phyloP scores from a whole-genome alignment of 192 early-diverging fungal genomes.

The Pilaira anomala region DNA sequence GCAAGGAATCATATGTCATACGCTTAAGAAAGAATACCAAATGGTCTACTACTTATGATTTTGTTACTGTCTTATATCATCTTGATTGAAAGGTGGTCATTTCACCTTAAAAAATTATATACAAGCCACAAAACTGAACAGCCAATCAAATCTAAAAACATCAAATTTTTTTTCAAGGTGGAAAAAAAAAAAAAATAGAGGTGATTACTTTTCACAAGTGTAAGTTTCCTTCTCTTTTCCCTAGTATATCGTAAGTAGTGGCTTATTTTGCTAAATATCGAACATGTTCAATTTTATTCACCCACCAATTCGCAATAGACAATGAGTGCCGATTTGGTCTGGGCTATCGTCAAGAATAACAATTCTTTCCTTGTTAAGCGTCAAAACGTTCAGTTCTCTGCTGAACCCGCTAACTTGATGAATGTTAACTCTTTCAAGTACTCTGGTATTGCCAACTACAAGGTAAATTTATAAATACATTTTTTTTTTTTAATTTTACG shows the following conservation, averaged over 20 bases:
- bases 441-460: slow-evolving; percentile 75
- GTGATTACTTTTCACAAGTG: background rate
- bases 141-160: slow-evolving; percentile 8
- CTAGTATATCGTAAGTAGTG: slow-evolving; percentile 20
- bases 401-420: slow-evolving; percentile 72
- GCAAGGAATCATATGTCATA: too few species aligned
- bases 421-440: slow-evolving; percentile 82
- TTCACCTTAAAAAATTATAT: background rate
- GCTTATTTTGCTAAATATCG: background rate
- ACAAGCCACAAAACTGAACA: slow-evolving; percentile 2
- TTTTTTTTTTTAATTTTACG: background rate
- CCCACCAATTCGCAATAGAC: slow-evolving; percentile 13
- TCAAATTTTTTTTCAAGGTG: slow-evolving; percentile 1
- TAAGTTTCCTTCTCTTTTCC: slow-evolving; percentile 16
- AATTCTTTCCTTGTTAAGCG: slow-evolving; percentile 83
- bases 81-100: too few species aligned
- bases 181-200: slow-evolving; percentile 18
- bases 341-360: slow-evolving; percentile 71
- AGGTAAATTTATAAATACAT: slow-evolving; percentile 44
- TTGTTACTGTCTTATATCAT: too few species aligned
- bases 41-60: too few species aligned
- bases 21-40: too few species aligned
- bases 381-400: slow-evolving; percentile 65
- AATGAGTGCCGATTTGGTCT: slow-evolving; percentile 41
- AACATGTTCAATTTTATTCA: background rate